Evolutionary conservation across 1,139 yeast genomes (phyloP).

Genomic region (Debaryomyces psychrophilus): DNA sequence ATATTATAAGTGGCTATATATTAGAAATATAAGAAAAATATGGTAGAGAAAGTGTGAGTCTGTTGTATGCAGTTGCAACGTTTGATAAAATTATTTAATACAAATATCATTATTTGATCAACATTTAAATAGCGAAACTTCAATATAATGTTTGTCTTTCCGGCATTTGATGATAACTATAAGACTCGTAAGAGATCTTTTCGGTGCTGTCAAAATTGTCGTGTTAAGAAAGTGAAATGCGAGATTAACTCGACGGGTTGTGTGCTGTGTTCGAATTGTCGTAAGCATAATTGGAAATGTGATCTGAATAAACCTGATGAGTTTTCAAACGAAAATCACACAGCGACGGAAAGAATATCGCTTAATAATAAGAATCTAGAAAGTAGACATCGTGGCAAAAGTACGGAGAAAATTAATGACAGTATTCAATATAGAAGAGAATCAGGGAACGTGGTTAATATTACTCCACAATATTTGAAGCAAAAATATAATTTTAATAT

Average conservation of each 20-base stretch:
- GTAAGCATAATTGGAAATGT: constrained; percentile 18
- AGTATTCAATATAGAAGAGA: neutral
- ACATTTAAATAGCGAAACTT: neutral
- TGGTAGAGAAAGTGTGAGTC: neutral
- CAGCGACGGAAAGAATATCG: neutral
- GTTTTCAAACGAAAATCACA: neutral
- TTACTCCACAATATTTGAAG: constrained; percentile 29
- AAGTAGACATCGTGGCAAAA: neutral
- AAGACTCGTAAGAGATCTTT: constrained; percentile 56
- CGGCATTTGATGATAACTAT: constrained; percentile 56
- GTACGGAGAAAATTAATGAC: neutral
- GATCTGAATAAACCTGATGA: constrained; percentile 13
- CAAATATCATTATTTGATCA: neutral
- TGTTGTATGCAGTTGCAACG: neutral
- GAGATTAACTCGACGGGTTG: constrained; percentile 36
- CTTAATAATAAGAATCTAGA: neutral
- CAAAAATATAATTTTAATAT: constrained; percentile 30
- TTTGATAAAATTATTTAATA: neutral
- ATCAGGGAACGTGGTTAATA: neutral
- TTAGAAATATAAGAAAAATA: too few species aligned
- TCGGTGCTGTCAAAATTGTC: constrained; percentile 55
- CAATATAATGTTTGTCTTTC: neutral
- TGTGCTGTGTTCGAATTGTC: constrained; percentile 47
- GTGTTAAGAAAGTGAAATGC: constrained; percentile 45
- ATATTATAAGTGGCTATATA: too few species aligned